These are phyloP conservation scores for Suillus discolor DNA, from an alignment of 768 basidiomycete species.

Conservation along the genomic window DNA sequence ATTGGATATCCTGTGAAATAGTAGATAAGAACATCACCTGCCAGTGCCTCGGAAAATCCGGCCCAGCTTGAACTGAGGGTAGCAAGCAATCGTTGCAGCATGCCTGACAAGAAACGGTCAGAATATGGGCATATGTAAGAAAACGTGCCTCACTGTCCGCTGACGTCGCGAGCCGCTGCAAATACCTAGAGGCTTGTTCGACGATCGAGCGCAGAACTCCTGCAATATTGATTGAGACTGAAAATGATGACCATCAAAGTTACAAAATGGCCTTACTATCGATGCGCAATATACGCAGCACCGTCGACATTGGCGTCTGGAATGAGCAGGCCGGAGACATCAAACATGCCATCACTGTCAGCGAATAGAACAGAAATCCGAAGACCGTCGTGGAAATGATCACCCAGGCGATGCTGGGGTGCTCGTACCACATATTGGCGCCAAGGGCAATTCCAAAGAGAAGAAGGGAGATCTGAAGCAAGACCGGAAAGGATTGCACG, in stretches of 20 bases:
- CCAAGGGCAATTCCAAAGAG: slow-evolving; percentile 15
- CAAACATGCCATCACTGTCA: slow-evolving; percentile 3
- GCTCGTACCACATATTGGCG: slow-evolving; percentile 1
- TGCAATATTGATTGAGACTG: not conserved
- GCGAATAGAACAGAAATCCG: slow-evolving; percentile 3
- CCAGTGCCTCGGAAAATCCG: not conserved
- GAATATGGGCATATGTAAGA: not conserved
- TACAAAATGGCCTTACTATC: not conserved
- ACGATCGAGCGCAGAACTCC: not conserved
- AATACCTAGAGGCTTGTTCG: not conserved
- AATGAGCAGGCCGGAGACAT: slow-evolving; percentile 1
- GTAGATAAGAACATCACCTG: not conserved
- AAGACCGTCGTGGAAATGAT: not conserved
- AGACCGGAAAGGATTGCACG: slow-evolving; percentile 11
- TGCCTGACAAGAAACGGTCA: not conserved
- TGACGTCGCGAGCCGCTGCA: not conserved
- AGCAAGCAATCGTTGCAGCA: not conserved
- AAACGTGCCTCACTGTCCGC: not conserved
- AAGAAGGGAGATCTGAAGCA: slow-evolving; percentile 16
- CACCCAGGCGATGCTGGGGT: not conserved
- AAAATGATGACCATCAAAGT: not conserved
- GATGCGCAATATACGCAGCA: not conserved
- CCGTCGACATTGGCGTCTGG: slow-evolving; percentile 5
- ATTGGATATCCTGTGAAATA: not conserved
- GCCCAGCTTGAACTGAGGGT: too few species aligned